A percentile compares a stretch with the other conserved stretches of the same genome.
Evolutionary conservation across 345 rosid species (phyloP).

Genomic region (Linum trigynum): DNA sequence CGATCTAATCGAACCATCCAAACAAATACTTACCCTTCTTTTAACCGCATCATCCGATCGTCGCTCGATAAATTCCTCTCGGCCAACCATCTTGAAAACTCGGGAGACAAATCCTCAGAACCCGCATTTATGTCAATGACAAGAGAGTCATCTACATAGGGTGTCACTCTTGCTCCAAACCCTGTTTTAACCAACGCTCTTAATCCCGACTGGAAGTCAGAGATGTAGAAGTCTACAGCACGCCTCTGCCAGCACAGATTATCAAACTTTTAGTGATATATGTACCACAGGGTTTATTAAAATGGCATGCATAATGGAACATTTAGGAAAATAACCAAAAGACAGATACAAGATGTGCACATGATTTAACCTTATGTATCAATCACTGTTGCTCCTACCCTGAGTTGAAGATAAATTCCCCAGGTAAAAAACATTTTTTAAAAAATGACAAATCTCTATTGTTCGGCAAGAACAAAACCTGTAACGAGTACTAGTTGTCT

Average conservation of each 20-base stretch:
- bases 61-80: constrained; percentile 73
- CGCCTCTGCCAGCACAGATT: constrained; percentile 61
- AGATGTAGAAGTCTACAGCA: constrained; percentile 95
- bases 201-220: constrained; percentile 95
- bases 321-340: too few relatives aligned
- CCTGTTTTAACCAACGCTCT: constrained; percentile 97
- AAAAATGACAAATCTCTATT: too few relatives aligned
- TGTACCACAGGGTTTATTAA: neutral
- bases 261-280: neutral
- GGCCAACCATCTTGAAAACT: constrained; percentile 74
- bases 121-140: constrained; percentile 63
- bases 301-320: neutral
- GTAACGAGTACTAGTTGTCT: neutral
- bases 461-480: neutral
- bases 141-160: constrained; percentile 76
- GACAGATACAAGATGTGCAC: too few relatives aligned
- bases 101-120: constrained; percentile 60
- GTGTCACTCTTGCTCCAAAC: constrained; percentile 71
- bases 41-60: constrained; percentile 73
- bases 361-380: too few relatives aligned
- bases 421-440: too few relatives aligned
- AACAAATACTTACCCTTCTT: constrained; percentile 64
- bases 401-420: too few relatives aligned
- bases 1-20: constrained; percentile 77
- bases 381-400: too few relatives aligned